phyloP scores from a whole-genome alignment of 2,329 filamentous ascomycete genomes.

The Plenodomus tracheiphilus region DNA sequence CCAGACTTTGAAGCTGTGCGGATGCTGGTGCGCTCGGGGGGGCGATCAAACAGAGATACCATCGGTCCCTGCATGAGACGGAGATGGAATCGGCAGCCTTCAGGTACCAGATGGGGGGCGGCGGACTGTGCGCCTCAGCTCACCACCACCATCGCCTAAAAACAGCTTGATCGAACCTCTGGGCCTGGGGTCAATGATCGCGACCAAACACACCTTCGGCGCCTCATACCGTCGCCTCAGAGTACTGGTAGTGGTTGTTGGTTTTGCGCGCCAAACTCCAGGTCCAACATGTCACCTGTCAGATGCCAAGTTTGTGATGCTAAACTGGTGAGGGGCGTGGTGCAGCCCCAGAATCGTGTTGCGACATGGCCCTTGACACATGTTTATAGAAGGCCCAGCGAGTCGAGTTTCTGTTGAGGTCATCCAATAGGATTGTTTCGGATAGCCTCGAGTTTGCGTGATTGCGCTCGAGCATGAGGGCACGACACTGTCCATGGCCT shows the following conservation, averaged over 20 bases:
- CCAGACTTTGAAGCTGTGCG: too few species aligned
- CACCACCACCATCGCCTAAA: slow-evolving; percentile 18
- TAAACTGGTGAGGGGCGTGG: not conserved
- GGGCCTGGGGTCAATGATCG: slow-evolving; percentile 18
- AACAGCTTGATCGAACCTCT: slow-evolving; percentile 18
- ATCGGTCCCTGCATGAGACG: slow-evolving; percentile 33
- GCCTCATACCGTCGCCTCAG: slow-evolving; percentile 16
- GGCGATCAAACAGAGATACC: slow-evolving; percentile 14
- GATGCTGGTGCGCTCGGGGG: not conserved
- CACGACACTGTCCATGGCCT: too few species aligned
- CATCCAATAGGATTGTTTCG: too few species aligned
- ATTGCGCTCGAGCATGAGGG: too few species aligned
- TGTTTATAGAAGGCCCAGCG: too few species aligned
- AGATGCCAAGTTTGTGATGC: not conserved
- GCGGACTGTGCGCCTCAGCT: slow-evolving; percentile 17
- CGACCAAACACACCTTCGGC: slow-evolving; percentile 6
- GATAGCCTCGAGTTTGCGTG: too few species aligned
- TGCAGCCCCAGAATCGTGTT: not conserved
- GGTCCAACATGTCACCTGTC: not conserved
- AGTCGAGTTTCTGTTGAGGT: too few species aligned
- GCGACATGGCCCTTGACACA: too few species aligned
- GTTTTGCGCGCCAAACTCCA: not conserved
- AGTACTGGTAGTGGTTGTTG: not conserved
- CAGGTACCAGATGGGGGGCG: slow-evolving; percentile 1
- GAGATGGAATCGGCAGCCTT: too few species aligned